A percentile compares a stretch with the other conserved stretches of the same genome.
Conservation (phyloP, 2,329 filamentous ascomycete species). For the Aspergillus piperis region DNA sequence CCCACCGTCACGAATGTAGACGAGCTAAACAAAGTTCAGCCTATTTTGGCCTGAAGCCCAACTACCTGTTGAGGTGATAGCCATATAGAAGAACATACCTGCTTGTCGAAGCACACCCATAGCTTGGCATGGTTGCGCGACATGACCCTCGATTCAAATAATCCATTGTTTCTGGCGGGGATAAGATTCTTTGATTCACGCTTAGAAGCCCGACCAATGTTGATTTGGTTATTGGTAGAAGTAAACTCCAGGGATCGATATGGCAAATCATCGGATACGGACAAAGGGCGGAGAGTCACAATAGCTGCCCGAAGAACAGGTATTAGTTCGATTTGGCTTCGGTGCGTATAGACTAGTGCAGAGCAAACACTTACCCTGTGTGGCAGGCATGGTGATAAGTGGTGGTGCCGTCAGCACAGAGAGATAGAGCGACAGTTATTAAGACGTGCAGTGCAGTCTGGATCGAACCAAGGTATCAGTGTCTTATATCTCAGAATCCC, state of each 20-base stretch:
- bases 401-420: background rate
- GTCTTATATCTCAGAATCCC: background rate
- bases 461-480: background rate
- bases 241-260: slow-evolving; percentile 38
- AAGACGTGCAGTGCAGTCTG: background rate
- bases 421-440: background rate
- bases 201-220: slow-evolving; percentile 47
- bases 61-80: too few species aligned
- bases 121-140: slow-evolving; percentile 49
- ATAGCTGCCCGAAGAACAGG: slow-evolving; percentile 28
- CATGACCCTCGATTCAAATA: slow-evolving; percentile 51
- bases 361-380: slow-evolving; percentile 24
- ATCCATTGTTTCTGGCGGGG: slow-evolving; percentile 43
- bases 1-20: slow-evolving; percentile 56
- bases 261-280: slow-evolving; percentile 26
- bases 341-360: background rate
- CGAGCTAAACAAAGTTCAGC: slow-evolving; percentile 26
- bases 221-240: slow-evolving; percentile 27
- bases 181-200: slow-evolving; percentile 38
- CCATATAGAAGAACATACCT: slow-evolving; percentile 24
- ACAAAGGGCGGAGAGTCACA: slow-evolving; percentile 35
- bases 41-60: background rate
- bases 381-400: slow-evolving; percentile 24
- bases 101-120: slow-evolving; percentile 25
- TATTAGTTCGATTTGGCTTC: slow-evolving; percentile 11